These are phyloP conservation scores for Betula pendula DNA, from an alignment of 306 rosid species.

Conservation along the genomic window DNA sequence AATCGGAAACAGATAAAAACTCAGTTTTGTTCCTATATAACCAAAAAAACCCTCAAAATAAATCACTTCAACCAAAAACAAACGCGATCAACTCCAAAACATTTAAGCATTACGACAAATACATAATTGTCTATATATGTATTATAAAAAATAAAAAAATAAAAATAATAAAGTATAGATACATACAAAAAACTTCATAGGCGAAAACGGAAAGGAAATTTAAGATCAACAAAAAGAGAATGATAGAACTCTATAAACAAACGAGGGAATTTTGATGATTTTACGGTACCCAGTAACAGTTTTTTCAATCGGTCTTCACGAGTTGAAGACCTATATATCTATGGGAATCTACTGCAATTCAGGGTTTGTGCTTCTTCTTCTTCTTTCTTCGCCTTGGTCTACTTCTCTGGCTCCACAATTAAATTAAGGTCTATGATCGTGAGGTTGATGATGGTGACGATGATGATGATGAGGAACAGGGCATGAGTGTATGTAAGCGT, in stretches of 20 bases:
- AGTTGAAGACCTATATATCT: slow-evolving; percentile 43
- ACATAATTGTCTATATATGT: slow-evolving; percentile 4
- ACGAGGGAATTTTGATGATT: slow-evolving; percentile 29
- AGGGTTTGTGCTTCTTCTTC: slow-evolving; percentile 17
- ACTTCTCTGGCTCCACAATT: slow-evolving; percentile 16
- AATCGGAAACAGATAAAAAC: not conserved
- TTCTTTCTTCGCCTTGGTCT: slow-evolving; percentile 16
- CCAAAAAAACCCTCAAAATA: slow-evolving; percentile 3
- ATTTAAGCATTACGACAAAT: not conserved
- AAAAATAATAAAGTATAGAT: not conserved
- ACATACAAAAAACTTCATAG: not conserved
- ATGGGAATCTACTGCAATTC: slow-evolving; percentile 21
- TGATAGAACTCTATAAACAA: slow-evolving; percentile 14
- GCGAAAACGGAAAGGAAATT: slow-evolving; percentile 9
- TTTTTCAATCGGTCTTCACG: slow-evolving; percentile 53
- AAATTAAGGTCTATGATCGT: slow-evolving; percentile 8
- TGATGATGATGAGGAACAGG: slow-evolving; percentile 25
- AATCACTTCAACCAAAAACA: slow-evolving; percentile 21
- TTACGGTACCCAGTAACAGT: slow-evolving; percentile 53
- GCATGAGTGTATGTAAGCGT: slow-evolving; percentile 6
- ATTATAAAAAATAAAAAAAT: not conserved
- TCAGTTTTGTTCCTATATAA: not conserved
- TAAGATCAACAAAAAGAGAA: slow-evolving; percentile 33
- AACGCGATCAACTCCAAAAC: slow-evolving; percentile 17
- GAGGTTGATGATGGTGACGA: slow-evolving; percentile 3